Base-by-base conservation (phyloP, 1,139 yeast species). In the Insectozyma bohioensis region DNA sequence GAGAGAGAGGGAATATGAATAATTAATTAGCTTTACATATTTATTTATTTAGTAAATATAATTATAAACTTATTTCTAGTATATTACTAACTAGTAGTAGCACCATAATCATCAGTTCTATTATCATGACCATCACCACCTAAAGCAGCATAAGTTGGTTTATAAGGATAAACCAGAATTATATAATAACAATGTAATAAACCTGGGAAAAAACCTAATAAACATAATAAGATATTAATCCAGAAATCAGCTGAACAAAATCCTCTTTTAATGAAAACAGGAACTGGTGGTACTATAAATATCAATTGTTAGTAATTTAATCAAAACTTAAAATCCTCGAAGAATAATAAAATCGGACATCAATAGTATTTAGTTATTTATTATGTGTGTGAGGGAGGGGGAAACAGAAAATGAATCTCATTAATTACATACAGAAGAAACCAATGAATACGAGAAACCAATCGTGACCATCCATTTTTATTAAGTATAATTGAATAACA, bases 181-280 rank as follows among this genome's bases (percentile, higher is more conserved):
- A 78, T 73, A 52, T 79, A 82, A 57, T 80, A 69, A 29, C 77
- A 67, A 49, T 81, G 88, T 41, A 81, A 56, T 35, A 82, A 61
- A 6, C 95, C 96, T 0, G 97, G 97, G 40, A 88, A 55, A 58
- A 77, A 84, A 3, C 96, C 95, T 33, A 88, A 67, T 33, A 82
- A 47, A 58, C 90, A 85, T 34, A 88, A 68, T 22, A 85, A 72
- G 35, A 88, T 67, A 58, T 87, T 88, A 49, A 87, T 80, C 59
- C 80, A 67, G 47, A 81, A 75, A 49, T 83, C 94, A 22, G 80
- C 78, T 4, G 87, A 75, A 48, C 75, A 75, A 47, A 82, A 56
- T 1, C 95, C 95, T 43, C 88, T 67, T 58, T 85, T 85, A 44
- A 86, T 61, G 43, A 81, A 72, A 18, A 87, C 95, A 8, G 95